Percentiles rank a stretch among this genome's conserved stretches.
phyloP scores from a whole-genome alignment of 1,284 basidiomycete genomes.

The Ganoderma leucocontextum region DNA sequence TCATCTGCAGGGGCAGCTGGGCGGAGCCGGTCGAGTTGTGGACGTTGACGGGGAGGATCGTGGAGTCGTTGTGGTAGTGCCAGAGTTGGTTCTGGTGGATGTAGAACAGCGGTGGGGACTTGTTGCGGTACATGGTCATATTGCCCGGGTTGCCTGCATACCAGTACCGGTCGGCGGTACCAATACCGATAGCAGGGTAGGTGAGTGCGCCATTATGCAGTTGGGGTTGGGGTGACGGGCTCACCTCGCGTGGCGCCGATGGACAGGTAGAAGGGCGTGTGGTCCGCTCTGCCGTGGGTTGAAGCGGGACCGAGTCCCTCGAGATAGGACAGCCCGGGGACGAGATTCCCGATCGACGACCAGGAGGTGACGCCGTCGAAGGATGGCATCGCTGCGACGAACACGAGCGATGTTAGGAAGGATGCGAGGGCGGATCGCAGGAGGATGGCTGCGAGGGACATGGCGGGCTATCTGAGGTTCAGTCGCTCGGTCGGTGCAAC shows the following conservation, averaged over 20 bases:
- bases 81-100: conserved; percentile 59
- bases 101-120: conserved; percentile 58
- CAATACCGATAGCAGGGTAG: background rate
- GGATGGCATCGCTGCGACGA: conserved; percentile 51
- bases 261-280: conserved; percentile 49
- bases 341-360: conserved; percentile 54
- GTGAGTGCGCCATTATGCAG: conserved; percentile 9
- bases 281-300: conserved; percentile 19
- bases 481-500: conserved; percentile 4
- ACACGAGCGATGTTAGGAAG: conserved; percentile 32
- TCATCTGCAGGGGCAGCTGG: conserved; percentile 56
- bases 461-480: conserved; percentile 15
- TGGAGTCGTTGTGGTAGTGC: conserved; percentile 62
- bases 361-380: conserved; percentile 54
- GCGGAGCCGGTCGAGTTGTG: conserved; percentile 56
- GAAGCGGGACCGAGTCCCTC: conserved; percentile 50
- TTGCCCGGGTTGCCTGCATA: conserved; percentile 41
- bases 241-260: conserved; percentile 40
- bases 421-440: conserved; percentile 34
- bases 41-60: conserved; percentile 62
- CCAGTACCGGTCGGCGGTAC: background rate
- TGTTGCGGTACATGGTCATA: conserved; percentile 40
- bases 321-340: conserved; percentile 56
- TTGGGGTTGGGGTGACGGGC: conserved; percentile 1
- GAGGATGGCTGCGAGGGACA: conserved; percentile 31